Evolutionary conservation across 768 basidiomycete species (phyloP).

Genomic region (Termitomyces sp.): DNA sequence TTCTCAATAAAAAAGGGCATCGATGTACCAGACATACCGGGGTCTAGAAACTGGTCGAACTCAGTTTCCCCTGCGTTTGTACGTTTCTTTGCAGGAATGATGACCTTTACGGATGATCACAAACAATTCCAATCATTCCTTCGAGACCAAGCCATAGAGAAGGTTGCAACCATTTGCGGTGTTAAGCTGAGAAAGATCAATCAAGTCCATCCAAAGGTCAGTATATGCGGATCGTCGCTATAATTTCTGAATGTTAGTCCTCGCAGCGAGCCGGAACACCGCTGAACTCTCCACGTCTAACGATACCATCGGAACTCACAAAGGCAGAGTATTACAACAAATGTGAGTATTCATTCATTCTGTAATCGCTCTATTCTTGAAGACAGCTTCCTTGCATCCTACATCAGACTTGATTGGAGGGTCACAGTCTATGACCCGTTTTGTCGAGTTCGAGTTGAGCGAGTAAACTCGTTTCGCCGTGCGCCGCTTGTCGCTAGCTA

Average conservation of each 20-base stretch:
- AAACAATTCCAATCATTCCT: conserved; percentile 20
- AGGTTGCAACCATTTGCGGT: conserved; percentile 13
- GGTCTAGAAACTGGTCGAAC: background rate
- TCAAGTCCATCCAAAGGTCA: conserved; percentile 23
- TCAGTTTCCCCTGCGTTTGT: background rate
- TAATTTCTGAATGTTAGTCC: background rate
- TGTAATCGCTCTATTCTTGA: background rate
- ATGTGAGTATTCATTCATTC: conserved; percentile 16
- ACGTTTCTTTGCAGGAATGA: conserved; percentile 3
- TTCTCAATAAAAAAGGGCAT: background rate
- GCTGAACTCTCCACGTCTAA: conserved; percentile 15
- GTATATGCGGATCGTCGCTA: background rate
- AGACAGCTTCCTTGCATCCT: background rate
- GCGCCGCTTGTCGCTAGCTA: background rate
- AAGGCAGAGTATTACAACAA: conserved; percentile 23
- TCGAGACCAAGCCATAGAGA: conserved; percentile 12
- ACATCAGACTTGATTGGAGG: conserved; percentile 17
- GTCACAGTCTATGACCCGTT: conserved; percentile 17
- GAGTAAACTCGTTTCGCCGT: background rate
- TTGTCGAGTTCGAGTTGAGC: conserved; percentile 18
- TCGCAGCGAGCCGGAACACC: conserved; percentile 23
- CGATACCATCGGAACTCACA: conserved; percentile 19
- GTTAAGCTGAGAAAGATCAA: conserved; percentile 18
- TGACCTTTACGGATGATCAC: conserved; percentile 20
- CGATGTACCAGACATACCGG: background rate